These are phyloP conservation scores for Telfairia occidentalis DNA, from an alignment of 331 rosid species.

Conservation along the genomic window DNA sequence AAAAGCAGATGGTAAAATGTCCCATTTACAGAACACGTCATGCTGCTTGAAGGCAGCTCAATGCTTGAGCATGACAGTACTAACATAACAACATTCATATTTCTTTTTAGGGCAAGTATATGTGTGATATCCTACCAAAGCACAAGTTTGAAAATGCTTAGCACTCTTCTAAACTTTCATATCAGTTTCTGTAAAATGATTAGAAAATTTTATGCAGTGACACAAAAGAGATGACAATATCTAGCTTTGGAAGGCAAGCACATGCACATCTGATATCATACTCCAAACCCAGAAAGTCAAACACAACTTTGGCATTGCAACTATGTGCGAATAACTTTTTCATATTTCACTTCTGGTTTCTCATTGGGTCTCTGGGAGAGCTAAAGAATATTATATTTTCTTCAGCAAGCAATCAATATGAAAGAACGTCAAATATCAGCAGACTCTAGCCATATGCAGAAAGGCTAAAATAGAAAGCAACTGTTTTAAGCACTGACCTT, in stretches of 20 bases:
- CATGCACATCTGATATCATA: background rate
- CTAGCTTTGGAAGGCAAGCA: background rate
- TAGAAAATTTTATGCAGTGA: background rate
- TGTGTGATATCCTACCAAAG: background rate
- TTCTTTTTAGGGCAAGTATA: background rate
- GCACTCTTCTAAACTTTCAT: background rate
- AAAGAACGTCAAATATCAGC: background rate
- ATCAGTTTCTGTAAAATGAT: background rate
- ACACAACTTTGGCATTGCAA: background rate
- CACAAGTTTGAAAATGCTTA: background rate
- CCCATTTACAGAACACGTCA: background rate
- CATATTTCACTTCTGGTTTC: background rate
- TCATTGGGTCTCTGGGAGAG: background rate
- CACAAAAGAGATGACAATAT: background rate
- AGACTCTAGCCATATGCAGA: slow-evolving; percentile 7
- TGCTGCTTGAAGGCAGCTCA: background rate
- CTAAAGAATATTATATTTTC: background rate
- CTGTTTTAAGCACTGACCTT: slow-evolving; percentile 30
- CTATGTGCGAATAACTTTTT: background rate
- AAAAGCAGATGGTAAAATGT: background rate
- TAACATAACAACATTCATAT: background rate
- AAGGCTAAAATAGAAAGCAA: slow-evolving; percentile 12
- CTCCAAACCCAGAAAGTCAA: background rate
- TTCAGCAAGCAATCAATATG: background rate
- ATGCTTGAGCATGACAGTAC: background rate